Conservation (phyloP, 2,329 filamentous ascomycete genomes). For the Monilinia fructigena region DNA sequence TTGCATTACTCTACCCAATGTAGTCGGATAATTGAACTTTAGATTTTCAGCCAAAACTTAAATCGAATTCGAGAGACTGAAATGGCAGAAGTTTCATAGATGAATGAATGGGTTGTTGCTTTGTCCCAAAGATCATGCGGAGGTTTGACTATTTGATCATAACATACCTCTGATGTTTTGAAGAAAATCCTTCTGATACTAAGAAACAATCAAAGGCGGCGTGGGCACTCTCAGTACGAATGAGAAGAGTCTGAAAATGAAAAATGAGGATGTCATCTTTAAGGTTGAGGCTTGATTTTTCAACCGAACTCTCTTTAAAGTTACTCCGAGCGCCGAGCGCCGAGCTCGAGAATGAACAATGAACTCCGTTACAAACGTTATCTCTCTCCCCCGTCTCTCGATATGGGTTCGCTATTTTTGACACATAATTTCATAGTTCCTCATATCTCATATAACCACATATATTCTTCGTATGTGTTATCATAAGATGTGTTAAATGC, state of each 20-base stretch:
- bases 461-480: neutral
- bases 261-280: neutral
- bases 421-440: neutral
- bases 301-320: neutral
- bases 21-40: neutral
- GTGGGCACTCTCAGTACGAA: neutral
- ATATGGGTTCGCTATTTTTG: neutral
- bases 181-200: neutral
- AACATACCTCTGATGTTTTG: neutral
- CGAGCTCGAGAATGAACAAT: neutral
- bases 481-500: neutral
- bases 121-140: neutral
- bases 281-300: neutral
- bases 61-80: neutral
- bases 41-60: neutral
- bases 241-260: neutral
- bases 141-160: neutral
- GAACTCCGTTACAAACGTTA: neutral
- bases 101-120: too few species aligned
- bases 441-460: neutral
- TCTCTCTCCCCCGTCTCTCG: neutral
- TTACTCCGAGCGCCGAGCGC: slow-evolving; percentile 11
- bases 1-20: neutral
- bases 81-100: neutral
- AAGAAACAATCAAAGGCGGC: too few species aligned